Conservation (phyloP, 1,284 basidiomycete genomes). For the Athelia sp. region DNA sequence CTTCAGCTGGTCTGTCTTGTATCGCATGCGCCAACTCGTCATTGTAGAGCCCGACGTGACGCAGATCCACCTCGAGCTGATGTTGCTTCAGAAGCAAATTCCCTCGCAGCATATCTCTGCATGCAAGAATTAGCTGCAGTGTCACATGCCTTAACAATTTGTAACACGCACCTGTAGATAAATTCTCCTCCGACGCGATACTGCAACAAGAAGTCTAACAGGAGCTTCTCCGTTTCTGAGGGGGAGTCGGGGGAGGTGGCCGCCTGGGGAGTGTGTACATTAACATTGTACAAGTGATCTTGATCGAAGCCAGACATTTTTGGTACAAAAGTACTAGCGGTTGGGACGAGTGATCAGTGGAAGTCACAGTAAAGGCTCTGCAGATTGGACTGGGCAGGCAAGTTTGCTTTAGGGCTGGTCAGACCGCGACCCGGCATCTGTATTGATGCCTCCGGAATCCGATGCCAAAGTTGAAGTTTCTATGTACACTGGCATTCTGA, state of each 20-base stretch:
- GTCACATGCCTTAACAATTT: not conserved
- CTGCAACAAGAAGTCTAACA: conserved; percentile 81
- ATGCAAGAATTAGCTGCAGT: conserved; percentile 4
- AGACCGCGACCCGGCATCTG: not conserved
- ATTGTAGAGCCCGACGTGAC: conserved; percentile 88
- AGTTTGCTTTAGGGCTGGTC: not conserved
- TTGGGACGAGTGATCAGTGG: not conserved
- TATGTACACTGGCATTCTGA: too few species aligned
- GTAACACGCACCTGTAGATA: conserved; percentile 63
- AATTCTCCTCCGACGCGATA: conserved; percentile 89
- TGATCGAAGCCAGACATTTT: conserved; percentile 61
- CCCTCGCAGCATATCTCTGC: conserved; percentile 84
- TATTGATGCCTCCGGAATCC: too few species aligned
- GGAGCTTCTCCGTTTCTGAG: conserved; percentile 74
- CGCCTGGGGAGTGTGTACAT: conserved; percentile 58
- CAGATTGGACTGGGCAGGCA: not conserved
- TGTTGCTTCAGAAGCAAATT: conserved; percentile 90
- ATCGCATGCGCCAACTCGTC: conserved; percentile 91
- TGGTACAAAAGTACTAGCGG: not conserved
- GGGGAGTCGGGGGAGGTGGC: conserved; percentile 60
- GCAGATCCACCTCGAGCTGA: conserved; percentile 88
- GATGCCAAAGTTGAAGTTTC: not conserved
- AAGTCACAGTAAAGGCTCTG: not conserved
- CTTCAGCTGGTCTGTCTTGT: conserved; percentile 85
- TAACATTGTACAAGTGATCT: conserved; percentile 75